Evolutionary conservation across 192 early-diverging fungal species (phyloP).

Genomic region (Entophlyctis luteolus): DNA sequence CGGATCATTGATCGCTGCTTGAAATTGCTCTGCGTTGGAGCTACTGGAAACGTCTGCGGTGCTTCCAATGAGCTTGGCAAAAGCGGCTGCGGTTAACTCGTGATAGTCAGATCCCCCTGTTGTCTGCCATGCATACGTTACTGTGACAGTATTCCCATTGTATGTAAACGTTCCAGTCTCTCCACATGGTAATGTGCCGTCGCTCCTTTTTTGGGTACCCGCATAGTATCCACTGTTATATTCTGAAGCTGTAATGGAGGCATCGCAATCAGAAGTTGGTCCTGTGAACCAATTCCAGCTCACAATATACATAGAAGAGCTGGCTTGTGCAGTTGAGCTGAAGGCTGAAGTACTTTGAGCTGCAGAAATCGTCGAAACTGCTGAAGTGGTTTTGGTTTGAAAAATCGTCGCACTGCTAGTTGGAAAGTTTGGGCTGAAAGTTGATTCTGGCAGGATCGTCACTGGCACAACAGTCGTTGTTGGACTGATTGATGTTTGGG

Average conservation of each 20-base stretch:
- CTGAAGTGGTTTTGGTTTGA: too few relatives aligned
- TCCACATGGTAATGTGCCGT: constrained; percentile 5
- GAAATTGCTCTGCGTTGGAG: neutral
- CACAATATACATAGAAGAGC: too few relatives aligned
- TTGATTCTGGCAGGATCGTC: too few relatives aligned
- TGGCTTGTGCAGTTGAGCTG: too few relatives aligned
- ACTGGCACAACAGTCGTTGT: too few relatives aligned
- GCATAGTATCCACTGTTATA: constrained; percentile 10
- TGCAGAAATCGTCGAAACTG: too few relatives aligned
- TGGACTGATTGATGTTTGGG: too few relatives aligned
- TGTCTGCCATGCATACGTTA: constrained; percentile 14
- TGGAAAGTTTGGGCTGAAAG: too few relatives aligned
- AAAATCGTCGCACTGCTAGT: too few relatives aligned
- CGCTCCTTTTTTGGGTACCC: neutral
- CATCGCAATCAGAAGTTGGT: constrained; percentile 5
- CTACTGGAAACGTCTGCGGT: neutral
- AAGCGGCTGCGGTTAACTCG: constrained; percentile 1
- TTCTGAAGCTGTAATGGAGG: neutral
- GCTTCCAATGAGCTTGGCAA: constrained; percentile 5
- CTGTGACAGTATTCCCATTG: constrained; percentile 11
- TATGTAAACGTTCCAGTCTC: constrained; percentile 3
- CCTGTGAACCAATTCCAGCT: constrained; percentile 10
- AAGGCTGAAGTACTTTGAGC: too few relatives aligned
- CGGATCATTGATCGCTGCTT: constrained; percentile 6
- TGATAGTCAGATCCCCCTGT: constrained; percentile 6